Evolutionary conservation across 208 protist genomes (phyloP).

Genomic region (Leishmania lainsoni): DNA sequence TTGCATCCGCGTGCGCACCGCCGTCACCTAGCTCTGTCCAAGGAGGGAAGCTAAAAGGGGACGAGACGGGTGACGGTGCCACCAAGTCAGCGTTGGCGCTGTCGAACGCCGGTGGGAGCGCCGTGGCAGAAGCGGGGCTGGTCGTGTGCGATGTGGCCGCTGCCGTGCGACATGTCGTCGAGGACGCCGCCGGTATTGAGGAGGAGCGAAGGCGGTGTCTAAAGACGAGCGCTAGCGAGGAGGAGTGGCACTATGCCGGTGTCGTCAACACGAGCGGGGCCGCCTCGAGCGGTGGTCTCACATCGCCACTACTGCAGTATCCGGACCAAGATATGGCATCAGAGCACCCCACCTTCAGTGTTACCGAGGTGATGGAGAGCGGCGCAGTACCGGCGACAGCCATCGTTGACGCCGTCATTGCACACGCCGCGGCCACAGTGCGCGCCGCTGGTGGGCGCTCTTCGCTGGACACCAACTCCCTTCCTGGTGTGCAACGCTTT

Average conservation of each 20-base stretch:
- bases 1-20: constrained; percentile 1
- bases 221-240: constrained; percentile 1
- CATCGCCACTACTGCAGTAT: constrained; percentile 4
- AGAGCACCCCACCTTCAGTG: constrained; percentile 4
- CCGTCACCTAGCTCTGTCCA: background rate
- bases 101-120: background rate
- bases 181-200: constrained; percentile 22
- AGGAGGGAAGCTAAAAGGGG: background rate
- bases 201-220: constrained; percentile 15
- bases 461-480: constrained; percentile 2
- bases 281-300: background rate
- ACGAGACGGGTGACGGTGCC: background rate
- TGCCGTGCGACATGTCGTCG: constrained; percentile 15
- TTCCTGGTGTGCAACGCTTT: background rate
- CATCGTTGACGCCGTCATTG: constrained; percentile 40
- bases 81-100: background rate
- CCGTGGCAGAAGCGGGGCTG: background rate
- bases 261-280: background rate
- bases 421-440: constrained; percentile 20
- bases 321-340: background rate
- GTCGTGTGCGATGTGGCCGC: constrained; percentile 11
- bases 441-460: constrained; percentile 20
- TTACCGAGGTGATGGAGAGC: constrained; percentile 24
- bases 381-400: constrained; percentile 19
- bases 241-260: constrained; percentile 10